Evolutionary conservation across 257 asterid species (phyloP).

Genomic region (Gentiana straminea): DNA sequence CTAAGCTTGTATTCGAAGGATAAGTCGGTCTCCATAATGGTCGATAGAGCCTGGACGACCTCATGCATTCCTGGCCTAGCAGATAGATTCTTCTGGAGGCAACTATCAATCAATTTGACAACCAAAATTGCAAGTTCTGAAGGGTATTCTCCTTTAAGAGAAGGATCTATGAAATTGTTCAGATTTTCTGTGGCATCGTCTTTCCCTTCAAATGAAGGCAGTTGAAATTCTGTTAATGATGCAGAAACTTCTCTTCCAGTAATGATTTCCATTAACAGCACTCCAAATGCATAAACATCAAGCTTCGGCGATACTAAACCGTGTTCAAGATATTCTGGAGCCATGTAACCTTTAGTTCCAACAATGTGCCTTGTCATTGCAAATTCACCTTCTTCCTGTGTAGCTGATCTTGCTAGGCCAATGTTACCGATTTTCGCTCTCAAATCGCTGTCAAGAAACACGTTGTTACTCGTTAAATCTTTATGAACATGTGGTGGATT

Average conservation of each 20-base stretch:
- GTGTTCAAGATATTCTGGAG: slow-evolving; percentile 90
- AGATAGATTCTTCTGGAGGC: slow-evolving; percentile 56
- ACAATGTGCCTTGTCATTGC: slow-evolving; percentile 81
- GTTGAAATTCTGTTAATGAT: slow-evolving; percentile 22
- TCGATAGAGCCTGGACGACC: slow-evolving; percentile 49
- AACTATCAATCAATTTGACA: slow-evolving; percentile 38
- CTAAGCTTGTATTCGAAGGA: slow-evolving; percentile 51
- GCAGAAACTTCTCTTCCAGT: slow-evolving; percentile 54
- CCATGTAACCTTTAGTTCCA: slow-evolving; percentile 96
- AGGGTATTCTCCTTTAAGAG: slow-evolving; percentile 45
- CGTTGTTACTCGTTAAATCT: slow-evolving; percentile 50
- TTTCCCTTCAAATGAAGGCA: slow-evolving; percentile 23
- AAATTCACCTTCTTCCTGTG: slow-evolving; percentile 54
- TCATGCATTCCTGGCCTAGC: slow-evolving; percentile 64
- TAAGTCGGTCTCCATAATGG: slow-evolving; percentile 27
- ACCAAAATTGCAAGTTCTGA: slow-evolving; percentile 33
- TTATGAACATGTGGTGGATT: slow-evolving; percentile 79
- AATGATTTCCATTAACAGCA: slow-evolving; percentile 68
- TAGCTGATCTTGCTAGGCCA: slow-evolving; percentile 62
- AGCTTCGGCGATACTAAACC: slow-evolving; percentile 74
- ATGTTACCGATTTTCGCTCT: slow-evolving; percentile 71
- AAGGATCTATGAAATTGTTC: slow-evolving; percentile 43
- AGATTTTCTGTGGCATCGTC: slow-evolving; percentile 29
- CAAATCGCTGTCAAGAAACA: slow-evolving; percentile 56
- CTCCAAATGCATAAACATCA: slow-evolving; percentile 82